These are phyloP conservation scores for Mortierella sp. DNA, from an alignment of 371 early-diverging fungal species.

Conservation along the genomic window DNA sequence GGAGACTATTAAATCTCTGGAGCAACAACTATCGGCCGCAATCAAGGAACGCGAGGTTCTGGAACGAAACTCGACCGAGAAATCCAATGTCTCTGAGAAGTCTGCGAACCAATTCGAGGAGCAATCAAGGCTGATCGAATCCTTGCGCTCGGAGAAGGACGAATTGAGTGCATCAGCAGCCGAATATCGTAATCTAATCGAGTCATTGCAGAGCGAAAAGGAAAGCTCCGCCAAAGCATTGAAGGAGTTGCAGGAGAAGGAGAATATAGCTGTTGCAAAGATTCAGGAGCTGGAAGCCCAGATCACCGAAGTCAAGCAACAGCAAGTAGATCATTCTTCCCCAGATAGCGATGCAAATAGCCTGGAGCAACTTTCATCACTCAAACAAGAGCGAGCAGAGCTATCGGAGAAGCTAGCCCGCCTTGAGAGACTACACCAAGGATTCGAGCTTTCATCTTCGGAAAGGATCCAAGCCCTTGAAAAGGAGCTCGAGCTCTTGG, in stretches of 20 bases:
- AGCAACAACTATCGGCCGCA: not conserved
- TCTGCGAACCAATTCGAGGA: conserved; percentile 14
- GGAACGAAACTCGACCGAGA: conserved; percentile 24
- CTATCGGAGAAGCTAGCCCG: conserved; percentile 58
- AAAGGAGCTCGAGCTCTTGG: conserved; percentile 33
- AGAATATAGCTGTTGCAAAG: conserved; percentile 1
- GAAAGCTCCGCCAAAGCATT: conserved; percentile 42
- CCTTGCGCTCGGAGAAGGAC: conserved; percentile 5
- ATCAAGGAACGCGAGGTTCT: not conserved
- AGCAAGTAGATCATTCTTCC: not conserved
- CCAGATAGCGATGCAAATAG: conserved; percentile 16
- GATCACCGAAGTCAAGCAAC: conserved; percentile 12
- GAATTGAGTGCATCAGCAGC: not conserved
- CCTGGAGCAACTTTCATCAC: conserved; percentile 55
- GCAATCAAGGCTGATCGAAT: conserved; percentile 27
- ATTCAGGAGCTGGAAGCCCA: conserved; percentile 20
- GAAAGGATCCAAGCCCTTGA: conserved; percentile 51
- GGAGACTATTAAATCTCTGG: not conserved
- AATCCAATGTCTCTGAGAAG: not conserved
- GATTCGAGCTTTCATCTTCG: conserved; percentile 36
- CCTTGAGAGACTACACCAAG: conserved; percentile 49
- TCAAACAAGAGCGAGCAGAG: conserved; percentile 60
- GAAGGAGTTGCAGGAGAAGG: conserved; percentile 30
- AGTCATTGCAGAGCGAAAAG: conserved; percentile 16
- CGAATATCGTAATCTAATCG: conserved; percentile 4